A percentile compares a stretch with the other conserved stretches of the same genome.
Conservation (phyloP, 2,329 filamentous ascomycete species). For the Juglanconis oblonga region DNA sequence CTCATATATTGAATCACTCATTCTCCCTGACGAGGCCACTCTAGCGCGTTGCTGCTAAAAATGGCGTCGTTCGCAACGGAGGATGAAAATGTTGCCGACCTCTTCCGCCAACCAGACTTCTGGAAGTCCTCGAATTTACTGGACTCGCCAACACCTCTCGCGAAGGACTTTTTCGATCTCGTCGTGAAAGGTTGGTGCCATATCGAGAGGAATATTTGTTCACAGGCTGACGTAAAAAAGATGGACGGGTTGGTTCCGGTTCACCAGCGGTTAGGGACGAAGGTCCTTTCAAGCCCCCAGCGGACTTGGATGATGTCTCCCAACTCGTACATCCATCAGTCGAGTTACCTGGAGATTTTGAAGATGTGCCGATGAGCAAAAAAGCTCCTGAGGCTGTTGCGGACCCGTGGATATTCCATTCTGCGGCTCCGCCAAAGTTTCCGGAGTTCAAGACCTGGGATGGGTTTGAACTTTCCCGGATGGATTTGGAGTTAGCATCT, state of each 20-base stretch:
- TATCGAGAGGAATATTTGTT: background rate
- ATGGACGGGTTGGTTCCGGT: background rate
- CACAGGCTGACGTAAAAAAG: constrained; percentile 1
- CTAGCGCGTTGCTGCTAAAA: background rate
- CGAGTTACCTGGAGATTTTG: background rate
- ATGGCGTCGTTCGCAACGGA: constrained; percentile 30
- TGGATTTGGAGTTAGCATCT: constrained; percentile 35
- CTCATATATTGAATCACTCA: too few species aligned
- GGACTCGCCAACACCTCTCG: constrained; percentile 24
- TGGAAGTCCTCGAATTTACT: constrained; percentile 54
- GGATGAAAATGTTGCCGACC: constrained; percentile 45
- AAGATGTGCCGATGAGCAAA: constrained; percentile 5
- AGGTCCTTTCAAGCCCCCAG: constrained; percentile 35
- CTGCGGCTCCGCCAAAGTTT: constrained; percentile 27
- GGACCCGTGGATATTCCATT: constrained; percentile 49
- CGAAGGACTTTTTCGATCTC: constrained; percentile 41
- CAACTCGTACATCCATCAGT: background rate
- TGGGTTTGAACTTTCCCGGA: constrained; percentile 49
- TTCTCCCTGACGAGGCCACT: too few species aligned
- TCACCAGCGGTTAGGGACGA: background rate
- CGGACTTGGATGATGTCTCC: constrained; percentile 21
- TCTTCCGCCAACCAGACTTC: constrained; percentile 63
- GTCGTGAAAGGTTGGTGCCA: constrained; percentile 31
- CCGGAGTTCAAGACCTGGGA: constrained; percentile 67
- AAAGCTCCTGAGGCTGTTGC: constrained; percentile 17